Evolutionary conservation across 2,329 filamentous ascomycete genomes (phyloP), one percentile per base, ranked within the genome.

Genomic region (Aspergillus thermomutatus): DNA sequence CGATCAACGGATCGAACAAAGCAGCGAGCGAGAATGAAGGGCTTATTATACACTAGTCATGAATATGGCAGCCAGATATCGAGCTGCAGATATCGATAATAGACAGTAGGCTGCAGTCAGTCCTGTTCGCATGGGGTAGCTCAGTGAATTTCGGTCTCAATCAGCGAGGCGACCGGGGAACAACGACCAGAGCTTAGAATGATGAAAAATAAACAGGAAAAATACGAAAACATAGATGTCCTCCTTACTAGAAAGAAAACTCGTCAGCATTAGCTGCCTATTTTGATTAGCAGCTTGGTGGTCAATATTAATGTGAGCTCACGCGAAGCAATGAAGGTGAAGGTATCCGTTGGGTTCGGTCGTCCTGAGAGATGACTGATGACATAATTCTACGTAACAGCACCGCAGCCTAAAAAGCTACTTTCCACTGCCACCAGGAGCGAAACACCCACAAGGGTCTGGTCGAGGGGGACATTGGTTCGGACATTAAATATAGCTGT

Each of bases 361-460:
- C 46, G 57, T 57, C 56, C 58, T 60, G 62, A 60, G 56, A 55
- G 61, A 62, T 59, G 48, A 55, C 53, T 61, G 64, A 65, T 66
- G 64, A 66, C 64, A 66, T 66, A 65, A 66, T 65, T 54, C 59
- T 23, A 57, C 63, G 65, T 66, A 67, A 65, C 60, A 52, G 54
- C 56, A 52, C 53, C 53, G 62, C 56, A 62, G 64, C 62, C 63
- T 64, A 63, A 56, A 34, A 40, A 45, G 43, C 51, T 28, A 49
- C 21, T 37, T 46, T 21, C 25, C 27, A n/a, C 28, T 14, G 23
- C 19, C 43, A 26, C 23, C 40, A 43, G 21, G 10, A 46, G 19
- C n/a, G 21, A 4, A 46, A 46, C 23, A 7, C 19, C 47, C 47
- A 27, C 10, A 47, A 47, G 19, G 49, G 8, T 14, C n/a, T 43